phyloP scores from a whole-genome alignment of 1,284 basidiomycete species.

The Ganoderma sp. region DNA sequence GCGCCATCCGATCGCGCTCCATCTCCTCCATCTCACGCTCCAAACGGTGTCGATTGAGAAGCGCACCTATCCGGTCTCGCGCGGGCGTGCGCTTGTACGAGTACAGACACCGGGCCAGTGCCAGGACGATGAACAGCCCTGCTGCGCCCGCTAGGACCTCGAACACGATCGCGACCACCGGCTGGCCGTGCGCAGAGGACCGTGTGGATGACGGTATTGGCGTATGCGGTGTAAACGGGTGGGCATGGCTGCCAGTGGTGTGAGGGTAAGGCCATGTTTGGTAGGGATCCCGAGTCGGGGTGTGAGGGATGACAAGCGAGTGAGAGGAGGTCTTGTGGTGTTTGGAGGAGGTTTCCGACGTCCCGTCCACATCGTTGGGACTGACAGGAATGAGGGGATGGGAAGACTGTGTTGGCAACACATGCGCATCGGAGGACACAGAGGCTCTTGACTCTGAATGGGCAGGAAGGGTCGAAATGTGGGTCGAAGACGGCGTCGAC shows the following conservation, averaged over 20 bases:
- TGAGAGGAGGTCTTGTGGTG: constrained; percentile 9
- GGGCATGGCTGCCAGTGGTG: constrained; percentile 3
- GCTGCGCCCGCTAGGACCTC: constrained; percentile 53
- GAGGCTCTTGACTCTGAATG: not conserved
- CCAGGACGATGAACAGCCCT: constrained; percentile 43
- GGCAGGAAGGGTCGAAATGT: not conserved
- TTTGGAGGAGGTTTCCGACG: not conserved
- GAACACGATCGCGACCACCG: constrained; percentile 50
- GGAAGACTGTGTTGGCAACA: not conserved
- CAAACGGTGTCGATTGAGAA: constrained; percentile 53
- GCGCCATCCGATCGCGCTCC: constrained; percentile 36
- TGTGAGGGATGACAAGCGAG: constrained; percentile 24
- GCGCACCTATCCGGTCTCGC: constrained; percentile 50
- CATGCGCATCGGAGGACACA: not conserved
- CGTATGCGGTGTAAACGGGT: constrained; percentile 16
- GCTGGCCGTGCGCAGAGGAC: constrained; percentile 24
- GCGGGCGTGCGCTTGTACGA: constrained; percentile 52
- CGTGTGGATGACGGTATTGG: constrained; percentile 27
- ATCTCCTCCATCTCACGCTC: constrained; percentile 58
- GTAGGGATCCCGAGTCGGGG: not conserved
- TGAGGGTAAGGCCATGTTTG: constrained; percentile 16
- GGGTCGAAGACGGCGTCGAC: not conserved
- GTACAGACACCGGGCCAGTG: constrained; percentile 48
- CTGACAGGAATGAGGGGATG: not conserved
- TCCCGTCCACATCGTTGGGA: not conserved